Evolutionary conservation across 495 filamentous ascomycete species (phyloP).

Genomic region (Parachaetomium inaequale): DNA sequence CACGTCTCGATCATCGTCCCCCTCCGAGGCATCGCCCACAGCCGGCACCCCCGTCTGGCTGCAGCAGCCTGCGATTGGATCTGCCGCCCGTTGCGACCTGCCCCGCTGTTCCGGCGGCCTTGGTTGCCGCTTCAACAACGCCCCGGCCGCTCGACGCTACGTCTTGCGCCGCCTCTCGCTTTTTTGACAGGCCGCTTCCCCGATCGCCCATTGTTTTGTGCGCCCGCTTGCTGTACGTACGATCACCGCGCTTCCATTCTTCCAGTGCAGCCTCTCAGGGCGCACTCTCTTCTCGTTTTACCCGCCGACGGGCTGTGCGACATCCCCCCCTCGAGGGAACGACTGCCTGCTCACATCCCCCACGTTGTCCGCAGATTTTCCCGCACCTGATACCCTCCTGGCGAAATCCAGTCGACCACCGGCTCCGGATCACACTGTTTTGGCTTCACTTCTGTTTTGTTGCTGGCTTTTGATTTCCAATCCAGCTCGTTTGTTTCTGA

Average conservation of each 20-base stretch:
- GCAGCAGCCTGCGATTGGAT: slow-evolving; percentile 14
- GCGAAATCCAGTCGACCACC: slow-evolving; percentile 20
- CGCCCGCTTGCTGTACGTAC: slow-evolving; percentile 26
- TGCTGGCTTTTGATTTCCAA: slow-evolving; percentile 12
- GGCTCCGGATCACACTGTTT: slow-evolving; percentile 12
- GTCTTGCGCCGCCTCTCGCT: slow-evolving; percentile 28
- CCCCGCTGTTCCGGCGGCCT: slow-evolving; percentile 15
- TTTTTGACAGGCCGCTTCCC: slow-evolving; percentile 28
- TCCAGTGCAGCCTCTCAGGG: slow-evolving; percentile 21
- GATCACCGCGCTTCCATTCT: slow-evolving; percentile 23
- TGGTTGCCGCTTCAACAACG: slow-evolving; percentile 29
- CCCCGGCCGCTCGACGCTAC: slow-evolving; percentile 2
- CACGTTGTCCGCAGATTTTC: slow-evolving; percentile 25
- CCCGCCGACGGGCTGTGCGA: not conserved
- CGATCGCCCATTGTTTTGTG: slow-evolving; percentile 28
- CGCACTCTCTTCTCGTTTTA: not conserved
- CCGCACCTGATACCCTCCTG: slow-evolving; percentile 33
- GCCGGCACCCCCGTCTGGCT: slow-evolving; percentile 1
- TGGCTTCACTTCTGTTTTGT: slow-evolving; percentile 10
- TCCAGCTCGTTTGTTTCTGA: slow-evolving; percentile 7
- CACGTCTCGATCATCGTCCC: not conserved
- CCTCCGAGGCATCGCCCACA: slow-evolving; percentile 4
- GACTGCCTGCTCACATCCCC: slow-evolving; percentile 27
- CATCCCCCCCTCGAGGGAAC: slow-evolving; percentile 9
- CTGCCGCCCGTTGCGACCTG: slow-evolving; percentile 15